Evolutionary conservation across 306 rosid species (phyloP).

Genomic region (Citrullus amarus): DNA sequence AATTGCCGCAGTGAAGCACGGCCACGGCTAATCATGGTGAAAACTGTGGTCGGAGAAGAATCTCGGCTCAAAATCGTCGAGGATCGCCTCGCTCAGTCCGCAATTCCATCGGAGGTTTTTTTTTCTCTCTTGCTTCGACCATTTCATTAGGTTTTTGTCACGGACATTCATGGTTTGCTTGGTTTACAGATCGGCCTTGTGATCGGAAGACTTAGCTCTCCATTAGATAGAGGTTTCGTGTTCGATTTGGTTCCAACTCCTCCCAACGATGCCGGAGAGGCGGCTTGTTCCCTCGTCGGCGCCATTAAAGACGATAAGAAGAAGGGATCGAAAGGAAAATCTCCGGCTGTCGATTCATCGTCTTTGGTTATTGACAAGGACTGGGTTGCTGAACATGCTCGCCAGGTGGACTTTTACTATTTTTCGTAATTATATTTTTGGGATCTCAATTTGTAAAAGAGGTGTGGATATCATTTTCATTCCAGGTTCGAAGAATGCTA

Average conservation of each 20-base stretch:
- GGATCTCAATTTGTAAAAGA: background rate
- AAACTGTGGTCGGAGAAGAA: constrained; percentile 79
- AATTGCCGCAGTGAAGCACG: background rate
- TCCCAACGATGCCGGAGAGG: constrained; percentile 50
- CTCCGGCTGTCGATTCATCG: constrained; percentile 39
- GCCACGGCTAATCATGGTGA: constrained; percentile 48
- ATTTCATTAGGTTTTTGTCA: background rate
- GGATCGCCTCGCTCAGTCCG: constrained; percentile 57
- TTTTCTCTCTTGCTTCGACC: background rate
- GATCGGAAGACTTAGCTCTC: constrained; percentile 61
- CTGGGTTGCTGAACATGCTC: constrained; percentile 93
- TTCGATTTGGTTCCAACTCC: constrained; percentile 78
- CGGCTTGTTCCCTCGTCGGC: constrained; percentile 42
- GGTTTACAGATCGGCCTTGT: constrained; percentile 59
- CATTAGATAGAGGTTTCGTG: constrained; percentile 62
- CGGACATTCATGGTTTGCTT: background rate
- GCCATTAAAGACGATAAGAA: constrained; percentile 44
- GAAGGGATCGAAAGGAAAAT: constrained; percentile 53
- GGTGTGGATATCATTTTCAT: background rate
- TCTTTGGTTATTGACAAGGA: constrained; percentile 55
- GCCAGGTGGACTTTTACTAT: constrained; percentile 36
- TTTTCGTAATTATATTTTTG: background rate
- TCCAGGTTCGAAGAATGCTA: constrained; percentile 66
- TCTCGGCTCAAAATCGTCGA: constrained; percentile 48
- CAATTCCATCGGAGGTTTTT: constrained; percentile 43